Base-by-base conservation (phyloP, 2,329 filamentous ascomycete species). In the Fusarium devonianum region DNA sequence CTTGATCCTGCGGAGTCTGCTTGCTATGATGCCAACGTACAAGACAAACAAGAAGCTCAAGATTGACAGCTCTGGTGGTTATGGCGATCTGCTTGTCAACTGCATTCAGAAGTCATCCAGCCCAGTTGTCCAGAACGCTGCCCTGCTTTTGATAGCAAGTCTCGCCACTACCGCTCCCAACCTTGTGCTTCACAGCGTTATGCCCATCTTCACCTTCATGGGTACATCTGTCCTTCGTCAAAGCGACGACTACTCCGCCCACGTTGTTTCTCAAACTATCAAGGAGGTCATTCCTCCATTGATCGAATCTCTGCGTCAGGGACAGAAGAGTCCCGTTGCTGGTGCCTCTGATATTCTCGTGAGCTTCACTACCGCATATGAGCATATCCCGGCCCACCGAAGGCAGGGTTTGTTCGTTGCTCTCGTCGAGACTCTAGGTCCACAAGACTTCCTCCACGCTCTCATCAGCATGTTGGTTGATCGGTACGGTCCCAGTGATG, bases 161-260 rank as follows among this genome's bases (percentile, higher is more conserved):
- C 79, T 99, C 29, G 93, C 94, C 16, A 88, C 88, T 28, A 89
- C 92, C 60, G 90, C 91, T 0, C 94, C 95, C 0, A 92, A 96
- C 69, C 77, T 96, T 36, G 90, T 99, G 3, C 80, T 99, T 48
- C 93, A 99, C 73, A 97, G 92, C 63, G 90, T 99, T 43, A 99
- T 99, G 94, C 94, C 94, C 10, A 93, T 99, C 41, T 99, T 99
- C 74, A 97, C 94, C 0, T 97, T 97, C 69, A 97, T 97, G 87
- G 92, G 93, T 30, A 89, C 88, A 32, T 96, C 90, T 4, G 87
- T 97, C 14, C 81, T 99, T 38, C 87, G 90, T 37, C 93, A 97
- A 73, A 91, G 90, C 63, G 95, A 99, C 65, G 93, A 97, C 63
- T 97, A 97, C 74, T 97, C 94, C 16, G 92, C 92, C 10, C 90